These are phyloP conservation scores for Fusarium mexicanum DNA, from an alignment of 2,329 filamentous ascomycete genomes.

Conservation along the genomic window DNA sequence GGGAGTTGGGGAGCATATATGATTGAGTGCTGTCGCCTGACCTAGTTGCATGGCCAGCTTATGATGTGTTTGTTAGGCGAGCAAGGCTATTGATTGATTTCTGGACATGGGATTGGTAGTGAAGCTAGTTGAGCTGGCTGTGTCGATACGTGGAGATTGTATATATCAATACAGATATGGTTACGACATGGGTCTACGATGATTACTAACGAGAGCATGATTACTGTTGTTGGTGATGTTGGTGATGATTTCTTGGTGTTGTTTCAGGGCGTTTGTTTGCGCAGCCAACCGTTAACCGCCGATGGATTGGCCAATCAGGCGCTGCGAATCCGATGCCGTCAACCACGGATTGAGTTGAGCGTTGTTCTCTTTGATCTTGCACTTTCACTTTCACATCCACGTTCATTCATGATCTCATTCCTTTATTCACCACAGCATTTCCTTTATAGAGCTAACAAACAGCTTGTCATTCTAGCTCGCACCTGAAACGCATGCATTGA, in stretches of 20 bases:
- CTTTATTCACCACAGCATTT: background rate
- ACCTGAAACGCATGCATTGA: background rate
- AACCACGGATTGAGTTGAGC: background rate
- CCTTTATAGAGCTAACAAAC: background rate
- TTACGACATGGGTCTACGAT: constrained; percentile 14
- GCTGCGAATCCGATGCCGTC: background rate
- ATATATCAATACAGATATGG: constrained; percentile 39
- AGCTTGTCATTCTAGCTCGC: background rate
- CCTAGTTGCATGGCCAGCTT: constrained; percentile 11
- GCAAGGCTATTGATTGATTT: constrained; percentile 34
- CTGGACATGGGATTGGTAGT: constrained; percentile 29
- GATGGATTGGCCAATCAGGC: constrained; percentile 7
- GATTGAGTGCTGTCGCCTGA: constrained; percentile 34
- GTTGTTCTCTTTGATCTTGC: background rate
- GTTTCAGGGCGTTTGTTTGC: background rate
- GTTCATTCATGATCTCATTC: background rate
- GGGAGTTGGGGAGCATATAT: constrained; percentile 39
- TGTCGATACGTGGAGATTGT: constrained; percentile 27
- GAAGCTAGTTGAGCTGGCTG: background rate
- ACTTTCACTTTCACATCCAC: background rate
- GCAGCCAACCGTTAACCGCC: constrained; percentile 13
- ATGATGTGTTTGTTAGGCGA: constrained; percentile 33
- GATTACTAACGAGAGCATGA: background rate
- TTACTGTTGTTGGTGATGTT: background rate
- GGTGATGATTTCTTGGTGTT: background rate